phyloP scores from a whole-genome alignment of 805 yeast genomes.

The Kazachstania martiniae region DNA sequence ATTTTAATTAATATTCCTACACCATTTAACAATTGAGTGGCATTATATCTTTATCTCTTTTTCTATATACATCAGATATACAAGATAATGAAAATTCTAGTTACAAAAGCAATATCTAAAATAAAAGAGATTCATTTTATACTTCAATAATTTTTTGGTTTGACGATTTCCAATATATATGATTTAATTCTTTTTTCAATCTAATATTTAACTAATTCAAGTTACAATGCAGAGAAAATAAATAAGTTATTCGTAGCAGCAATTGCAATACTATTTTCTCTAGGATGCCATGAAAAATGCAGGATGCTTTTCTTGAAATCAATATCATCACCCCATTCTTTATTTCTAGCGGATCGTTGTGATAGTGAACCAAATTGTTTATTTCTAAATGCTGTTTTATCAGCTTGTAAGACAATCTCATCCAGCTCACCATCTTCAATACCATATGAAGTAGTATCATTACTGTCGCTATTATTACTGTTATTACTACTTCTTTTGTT shows the following conservation, averaged over 20 bases:
- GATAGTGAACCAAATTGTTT: constrained; percentile 26
- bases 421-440: constrained; percentile 14
- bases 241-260: constrained; percentile 95
- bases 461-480: constrained; percentile 4
- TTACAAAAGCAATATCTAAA: too few species aligned
- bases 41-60: too few species aligned
- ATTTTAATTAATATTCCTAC: too few species aligned
- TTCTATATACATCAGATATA: too few species aligned
- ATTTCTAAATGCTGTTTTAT: constrained; percentile 85
- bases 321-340: constrained; percentile 57
- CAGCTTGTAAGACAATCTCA: constrained; percentile 90
- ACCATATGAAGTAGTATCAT: constrained; percentile 4
- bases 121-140: too few species aligned
- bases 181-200: too few species aligned
- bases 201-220: too few species aligned
- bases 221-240: constrained; percentile 64
- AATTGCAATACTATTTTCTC: constrained; percentile 90
- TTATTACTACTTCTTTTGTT: constrained; percentile 2
- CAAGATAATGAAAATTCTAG: too few species aligned
- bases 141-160: too few species aligned
- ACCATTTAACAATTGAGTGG: too few species aligned
- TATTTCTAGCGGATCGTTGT: constrained; percentile 34
- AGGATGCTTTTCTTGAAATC: constrained; percentile 91
- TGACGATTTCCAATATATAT: not conserved
- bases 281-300: constrained; percentile 98